Conservation (phyloP, 169 alveolate species). For the Perkinsus marinus region DNA sequence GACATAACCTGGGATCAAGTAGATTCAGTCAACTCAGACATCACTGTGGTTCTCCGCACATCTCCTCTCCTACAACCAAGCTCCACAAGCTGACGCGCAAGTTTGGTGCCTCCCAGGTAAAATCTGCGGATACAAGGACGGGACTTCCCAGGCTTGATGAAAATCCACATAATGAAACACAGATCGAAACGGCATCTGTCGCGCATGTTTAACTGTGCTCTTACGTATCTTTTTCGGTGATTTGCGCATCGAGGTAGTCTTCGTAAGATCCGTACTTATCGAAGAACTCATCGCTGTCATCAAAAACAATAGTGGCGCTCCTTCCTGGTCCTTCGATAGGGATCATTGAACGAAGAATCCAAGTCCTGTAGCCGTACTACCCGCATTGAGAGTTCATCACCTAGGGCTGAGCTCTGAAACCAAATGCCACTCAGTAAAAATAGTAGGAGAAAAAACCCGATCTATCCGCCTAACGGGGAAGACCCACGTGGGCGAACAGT, state of each 20-base stretch:
- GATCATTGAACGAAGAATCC: not conserved
- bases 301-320: not conserved
- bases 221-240: slow-evolving; percentile 47
- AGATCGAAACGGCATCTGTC: too few species aligned
- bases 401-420: not conserved
- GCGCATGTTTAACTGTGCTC: too few species aligned
- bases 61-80: slow-evolving; percentile 37
- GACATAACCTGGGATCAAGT: slow-evolving; percentile 47
- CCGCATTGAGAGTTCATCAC: not conserved
- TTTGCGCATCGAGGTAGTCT: slow-evolving; percentile 55
- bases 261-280: slow-evolving; percentile 57
- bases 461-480: not conserved
- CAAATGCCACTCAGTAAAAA: not conserved
- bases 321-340: not conserved
- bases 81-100: slow-evolving; percentile 63
- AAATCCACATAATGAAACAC: too few species aligned
- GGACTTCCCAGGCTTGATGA: too few species aligned
- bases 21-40: not conserved
- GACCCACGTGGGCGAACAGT: not conserved
- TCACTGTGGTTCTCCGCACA: slow-evolving; percentile 17
- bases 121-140: slow-evolving; percentile 16
- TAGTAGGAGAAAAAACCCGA: not conserved
- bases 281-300: slow-evolving; percentile 29
- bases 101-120: slow-evolving; percentile 62
- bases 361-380: not conserved